Evolutionary conservation across 2,329 filamentous ascomycete species (phyloP).

Genomic region (Aureobasidium sp.): DNA sequence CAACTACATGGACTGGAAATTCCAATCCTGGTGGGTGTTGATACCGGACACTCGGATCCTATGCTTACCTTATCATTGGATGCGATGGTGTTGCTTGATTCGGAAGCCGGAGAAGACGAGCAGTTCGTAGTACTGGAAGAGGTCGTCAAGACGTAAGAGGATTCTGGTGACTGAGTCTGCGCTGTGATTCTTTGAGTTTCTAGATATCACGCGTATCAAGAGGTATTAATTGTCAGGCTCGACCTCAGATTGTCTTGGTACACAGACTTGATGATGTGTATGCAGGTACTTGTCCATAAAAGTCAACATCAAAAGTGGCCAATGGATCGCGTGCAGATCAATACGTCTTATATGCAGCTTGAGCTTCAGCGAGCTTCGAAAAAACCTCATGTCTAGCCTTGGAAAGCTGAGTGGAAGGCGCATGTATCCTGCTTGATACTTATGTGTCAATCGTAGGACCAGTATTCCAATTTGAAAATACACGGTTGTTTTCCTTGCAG

Average conservation of each 20-base stretch:
- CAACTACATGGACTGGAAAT: not conserved
- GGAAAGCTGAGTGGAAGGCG: not conserved
- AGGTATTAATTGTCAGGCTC: not conserved
- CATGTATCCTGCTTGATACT: not conserved
- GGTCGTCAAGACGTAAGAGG: not conserved
- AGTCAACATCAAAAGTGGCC: not conserved
- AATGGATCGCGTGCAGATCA: not conserved
- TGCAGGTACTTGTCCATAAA: not conserved
- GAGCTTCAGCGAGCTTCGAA: not conserved
- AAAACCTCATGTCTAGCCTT: not conserved
- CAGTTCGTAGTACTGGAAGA: not conserved
- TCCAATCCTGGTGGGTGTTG: slow-evolving; percentile 13
- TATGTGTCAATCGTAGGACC: not conserved
- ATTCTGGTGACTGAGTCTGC: not conserved
- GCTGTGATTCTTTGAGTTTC: not conserved
- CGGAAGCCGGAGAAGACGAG: not conserved
- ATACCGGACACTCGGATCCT: slow-evolving; percentile 17
- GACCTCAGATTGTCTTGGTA: not conserved
- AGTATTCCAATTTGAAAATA: not conserved
- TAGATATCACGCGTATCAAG: not conserved
- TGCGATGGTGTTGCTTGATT: slow-evolving; percentile 1
- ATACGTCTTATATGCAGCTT: not conserved
- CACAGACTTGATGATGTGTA: not conserved
- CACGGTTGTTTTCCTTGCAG: not conserved
- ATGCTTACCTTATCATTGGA: slow-evolving; percentile 17